Evolutionary conservation across 306 rosid genomes (phyloP).

Genomic region (Cucurbita pepo): DNA sequence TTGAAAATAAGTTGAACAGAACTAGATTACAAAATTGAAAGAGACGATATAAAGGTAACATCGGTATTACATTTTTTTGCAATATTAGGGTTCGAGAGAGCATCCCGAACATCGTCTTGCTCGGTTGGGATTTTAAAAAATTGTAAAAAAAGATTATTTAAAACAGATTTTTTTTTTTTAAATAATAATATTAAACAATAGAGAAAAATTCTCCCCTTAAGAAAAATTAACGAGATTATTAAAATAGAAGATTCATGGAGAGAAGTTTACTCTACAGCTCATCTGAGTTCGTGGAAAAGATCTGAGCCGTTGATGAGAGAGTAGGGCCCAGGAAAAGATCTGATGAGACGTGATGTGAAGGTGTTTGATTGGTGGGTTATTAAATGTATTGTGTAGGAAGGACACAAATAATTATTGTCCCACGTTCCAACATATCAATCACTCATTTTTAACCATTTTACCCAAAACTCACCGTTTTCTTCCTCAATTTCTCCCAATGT

Average conservation of each 20-base stretch:
- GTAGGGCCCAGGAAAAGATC: slow-evolving; percentile 9
- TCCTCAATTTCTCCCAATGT: background rate
- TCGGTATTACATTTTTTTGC: no score
- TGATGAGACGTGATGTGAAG: slow-evolving; percentile 30
- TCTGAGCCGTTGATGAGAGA: background rate
- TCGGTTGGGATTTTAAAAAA: no score
- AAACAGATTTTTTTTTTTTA: no score
- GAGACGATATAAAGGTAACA: no score
- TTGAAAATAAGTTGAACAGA: background rate
- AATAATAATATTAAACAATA: no score
- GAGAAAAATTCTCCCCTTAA: no score
- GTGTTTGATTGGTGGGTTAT: slow-evolving; percentile 12
- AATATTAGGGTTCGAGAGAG: no score
- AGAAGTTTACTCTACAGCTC: background rate
- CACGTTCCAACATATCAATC: slow-evolving; percentile 6
- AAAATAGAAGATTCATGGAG: background rate
- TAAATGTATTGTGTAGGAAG: slow-evolving; percentile 22
- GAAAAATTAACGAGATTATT: no score
- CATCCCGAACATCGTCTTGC: no score
- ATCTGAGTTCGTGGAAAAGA: background rate
- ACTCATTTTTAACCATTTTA: background rate
- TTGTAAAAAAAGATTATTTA: no score
- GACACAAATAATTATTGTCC: slow-evolving; percentile 13
- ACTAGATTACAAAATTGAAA: no score
- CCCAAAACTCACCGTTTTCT: background rate